Base-by-base conservation (phyloP, 768 basidiomycete genomes). In the Auricularia cornea region DNA sequence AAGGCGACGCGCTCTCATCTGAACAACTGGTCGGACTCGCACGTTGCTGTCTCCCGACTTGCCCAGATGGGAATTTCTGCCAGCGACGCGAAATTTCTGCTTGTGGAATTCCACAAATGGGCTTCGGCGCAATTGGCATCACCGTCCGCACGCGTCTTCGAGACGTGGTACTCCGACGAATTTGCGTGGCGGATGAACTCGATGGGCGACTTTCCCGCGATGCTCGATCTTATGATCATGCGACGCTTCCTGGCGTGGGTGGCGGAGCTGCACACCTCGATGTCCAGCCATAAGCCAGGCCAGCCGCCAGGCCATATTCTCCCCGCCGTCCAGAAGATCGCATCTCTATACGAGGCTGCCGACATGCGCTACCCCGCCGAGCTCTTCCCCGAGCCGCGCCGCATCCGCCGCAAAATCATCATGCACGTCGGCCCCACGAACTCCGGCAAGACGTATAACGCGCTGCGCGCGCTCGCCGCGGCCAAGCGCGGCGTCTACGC, bases 381-480 rank as follows among this genome's bases (percentile, higher is more conserved):
- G 41, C 54, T 29, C 11, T 68, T 64, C 40, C 63, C 73, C 44
- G 63, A 64, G 1, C 85, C 93, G 0, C 85, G 96, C 11, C 69
- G 72, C 12, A 76, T 86, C 66, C 81, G 79, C 20, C 83, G 95
- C 23, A 91, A 87, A 68, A 78, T 98, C 68, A 88, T 95, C 72
- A 87, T 98, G 80, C 96, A 99, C 69, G 93, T 99, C 44, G 97
- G 96, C 0, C 97, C 97, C 0, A 98, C 97, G 28, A 99, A 98
- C 74, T 92, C 91, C 66, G 97, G 96, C 32, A 99, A 99, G 77
- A 99, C 96, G 0, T 87, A 98, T 70, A 87, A 90, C 70, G 97
- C 96, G 0, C 77, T 99, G 10, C 87, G 92, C 52, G 92, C 94
- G 0, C 82, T 99, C 2, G 90, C 93, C 0, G 84, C 85, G 3